Percentiles rank a stretch among this genome's conserved stretches.
Evolutionary conservation across 352 stramenopile genomes (phyloP).

Genomic region (Phytophthora pseudosyringae): DNA sequence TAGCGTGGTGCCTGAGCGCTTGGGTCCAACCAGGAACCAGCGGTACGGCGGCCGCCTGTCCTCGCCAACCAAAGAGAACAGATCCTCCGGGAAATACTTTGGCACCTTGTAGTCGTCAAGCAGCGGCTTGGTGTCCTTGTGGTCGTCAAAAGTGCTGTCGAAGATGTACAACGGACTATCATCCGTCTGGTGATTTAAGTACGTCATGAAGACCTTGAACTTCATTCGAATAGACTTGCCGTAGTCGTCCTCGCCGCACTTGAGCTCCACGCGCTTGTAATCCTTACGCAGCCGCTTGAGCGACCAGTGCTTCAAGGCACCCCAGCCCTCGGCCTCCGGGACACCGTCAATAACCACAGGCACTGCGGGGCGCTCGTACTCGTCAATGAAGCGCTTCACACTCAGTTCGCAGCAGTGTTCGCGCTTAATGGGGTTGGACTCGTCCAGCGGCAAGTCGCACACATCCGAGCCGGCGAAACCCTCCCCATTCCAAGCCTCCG

Average conservation of each 20-base stretch:
- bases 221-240: constrained; percentile 83
- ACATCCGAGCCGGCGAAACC: constrained; percentile 85
- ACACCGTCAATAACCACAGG: constrained; percentile 89
- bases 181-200: constrained; percentile 79
- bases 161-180: constrained; percentile 98
- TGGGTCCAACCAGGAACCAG: constrained; percentile 96
- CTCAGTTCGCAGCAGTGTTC: constrained; percentile 80
- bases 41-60: constrained; percentile 93
- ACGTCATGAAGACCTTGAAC: constrained; percentile 84
- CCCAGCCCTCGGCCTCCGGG: constrained; percentile 79
- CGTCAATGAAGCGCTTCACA: constrained; percentile 82
- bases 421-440: constrained; percentile 68
- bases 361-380: constrained; percentile 79
- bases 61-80: constrained; percentile 87
- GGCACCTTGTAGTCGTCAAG: constrained; percentile 82
- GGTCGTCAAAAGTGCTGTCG: constrained; percentile 93
- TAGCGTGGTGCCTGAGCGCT: constrained; percentile 92
- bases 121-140: constrained; percentile 78
- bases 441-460: constrained; percentile 76
- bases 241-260: constrained; percentile 84
- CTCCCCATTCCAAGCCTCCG: constrained; percentile 69
- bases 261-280: constrained; percentile 82
- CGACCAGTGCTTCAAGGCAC: constrained; percentile 72
- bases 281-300: constrained; percentile 77
- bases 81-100: constrained; percentile 82